Base-by-base conservation (phyloP, 305 asterid genomes). In the Fraxinus albicans region DNA sequence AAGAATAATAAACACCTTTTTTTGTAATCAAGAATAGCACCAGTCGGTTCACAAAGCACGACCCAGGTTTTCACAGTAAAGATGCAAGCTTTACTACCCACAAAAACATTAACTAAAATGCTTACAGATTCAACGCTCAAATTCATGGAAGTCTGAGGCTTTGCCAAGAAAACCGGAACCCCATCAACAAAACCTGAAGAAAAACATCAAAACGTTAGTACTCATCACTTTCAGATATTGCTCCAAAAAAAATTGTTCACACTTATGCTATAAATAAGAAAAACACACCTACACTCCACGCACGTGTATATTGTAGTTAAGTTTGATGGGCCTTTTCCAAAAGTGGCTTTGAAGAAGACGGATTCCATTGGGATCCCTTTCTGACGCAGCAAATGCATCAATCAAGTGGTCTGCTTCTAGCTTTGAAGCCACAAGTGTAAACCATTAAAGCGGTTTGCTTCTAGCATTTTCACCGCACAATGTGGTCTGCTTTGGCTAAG, bases 91-190 rank as follows among this genome's bases (percentile, higher is more conserved):
- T 12, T 12, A 13, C 4, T 9, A 47, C 58, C 58, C n/a, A 12
- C 15, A 47, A 47, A 8, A 80, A 47, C 4, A 73, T 35, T 13
- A 47, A 21, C 13, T 27, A 35, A 78, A 50, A 25, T 63, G 83
- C 93, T 86, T 88, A 95, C 98, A 29, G 96, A 93, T 92, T 94
- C 94, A 86, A 97, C 96, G 72, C 92, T 92, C 75, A 93, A 86
- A 86, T 95, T 92, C 98, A 93, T 93, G 84, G 84, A 92, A 3
- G 98, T 93, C 81, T 92, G 98, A 60, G 98, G 97, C 87, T 95
- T 95, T 17, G 98, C 96, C 86, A 95, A 85, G 82, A 95, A 89
- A 81, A 95, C 90, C 3, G 95, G 97, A 88, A 87, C 85, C 21
- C 85, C 94, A 77, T 89, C 81, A 65, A 91, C 89, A 70, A 90